Base-by-base conservation (phyloP, 192 early-diverging fungal species). In the Linnemannia hyalina region DNA sequence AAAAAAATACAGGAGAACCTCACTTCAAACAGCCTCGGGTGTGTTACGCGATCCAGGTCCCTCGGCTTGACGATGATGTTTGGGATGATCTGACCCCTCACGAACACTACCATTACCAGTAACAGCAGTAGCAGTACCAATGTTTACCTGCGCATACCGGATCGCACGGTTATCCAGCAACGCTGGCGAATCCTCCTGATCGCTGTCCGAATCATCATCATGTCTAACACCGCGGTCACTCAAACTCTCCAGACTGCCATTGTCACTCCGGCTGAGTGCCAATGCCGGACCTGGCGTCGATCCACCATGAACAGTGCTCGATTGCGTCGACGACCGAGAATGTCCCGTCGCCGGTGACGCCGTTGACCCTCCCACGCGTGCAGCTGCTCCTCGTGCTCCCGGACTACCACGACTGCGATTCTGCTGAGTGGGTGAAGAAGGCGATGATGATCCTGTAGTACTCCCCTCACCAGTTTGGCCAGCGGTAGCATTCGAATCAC, bases 111-210 rank as follows among this genome's bases (percentile, higher is more conserved):
- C 60, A 23, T 9, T 29, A 26, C n/a, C n/a, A 15, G 3, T 15
- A 32, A 10, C 60, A 65, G 26, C 60, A 1, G 38, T 40, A 40
- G n/a, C 41, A n/a, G 38, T 38, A 47, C n/a, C 41, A n/a, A 29
- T 8, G 20, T 73, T 52, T 38, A 26, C 74, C 22, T 55, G 74
- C 3, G 75, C 82, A 54, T 78, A 78, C 46, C 82, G 82, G 38
- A 85, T 85, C 35, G 83, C 79, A 40, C 75, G 79, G 38, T 80
- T 85, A 35, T 80, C 74, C 68, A 85, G 44, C 18, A 76, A 79
- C 18, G 47, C 78, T 13, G 78, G 79, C 55, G 70, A 49, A 72
- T 88, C 80, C 60, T 65, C 60, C 40, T 88, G 55, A 7, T 88
- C 85, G 42, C 81, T 82, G 32, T 76, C 77, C 10, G 77, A 36